Evolutionary conservation across 179 eudicot genomes (phyloP), one percentile per base, ranked within the genome.

Genomic region (Silene coronaria): DNA sequence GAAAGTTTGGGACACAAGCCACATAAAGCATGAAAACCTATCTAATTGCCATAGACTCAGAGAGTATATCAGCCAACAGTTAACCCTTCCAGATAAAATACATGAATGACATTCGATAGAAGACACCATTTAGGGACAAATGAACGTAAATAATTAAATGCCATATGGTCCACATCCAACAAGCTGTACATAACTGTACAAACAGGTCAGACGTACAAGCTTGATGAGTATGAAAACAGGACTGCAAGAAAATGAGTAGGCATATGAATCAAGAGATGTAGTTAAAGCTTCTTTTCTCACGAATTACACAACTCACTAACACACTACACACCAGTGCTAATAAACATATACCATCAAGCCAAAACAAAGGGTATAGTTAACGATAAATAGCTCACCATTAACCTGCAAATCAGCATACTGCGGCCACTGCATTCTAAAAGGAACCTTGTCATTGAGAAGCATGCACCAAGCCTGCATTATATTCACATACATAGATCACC

Each of bases 391-490:
- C 89, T 87, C 87, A 95, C 99, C 99, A 83, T 95, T 95, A 76
- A 95, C 86, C 81, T 92, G 97, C 53, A 95, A 83, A 77, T 95
- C 99, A 68, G 93, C 93, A 83, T 87, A 88, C 62, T 88, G 97
- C 2, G 97, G 99, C 99, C 99, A 95, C 82, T 95, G 99, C 97
- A 95, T 88, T 89, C 99, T 92, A 81, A 89, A 95, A 28, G 88
- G 84, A 79, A 95, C 97, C 87, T 95, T 95, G 81, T 95, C 99
- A 84, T 95, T 95, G 77, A 95, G 87, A 81, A 95, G 99, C 91
- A 95, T 95, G 80, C 99, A 95, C 99, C 99, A 95, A 71, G 93
- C 99, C 99, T 95, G 80, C 65, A 79, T 64, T 36, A 34, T 34
- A 34, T 34, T 34, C 38, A 34, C 38, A 34, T 34, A 34, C 38